These are phyloP conservation scores for Kwoniella shandongensis DNA, from an alignment of 768 basidiomycete genomes.

Conservation along the genomic window DNA sequence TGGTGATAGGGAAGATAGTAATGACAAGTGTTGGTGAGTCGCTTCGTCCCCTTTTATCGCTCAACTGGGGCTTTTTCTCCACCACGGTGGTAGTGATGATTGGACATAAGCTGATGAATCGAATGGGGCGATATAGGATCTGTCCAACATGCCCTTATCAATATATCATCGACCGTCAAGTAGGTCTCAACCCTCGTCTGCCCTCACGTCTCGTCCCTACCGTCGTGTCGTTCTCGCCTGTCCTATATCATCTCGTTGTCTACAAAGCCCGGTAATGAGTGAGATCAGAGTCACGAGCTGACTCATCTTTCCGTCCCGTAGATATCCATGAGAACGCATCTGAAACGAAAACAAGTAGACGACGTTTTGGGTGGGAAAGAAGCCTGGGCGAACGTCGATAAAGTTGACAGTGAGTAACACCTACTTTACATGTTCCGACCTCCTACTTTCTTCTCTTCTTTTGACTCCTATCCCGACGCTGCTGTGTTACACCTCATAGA, in stretches of 20 bases:
- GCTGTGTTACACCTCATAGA: too few relatives aligned
- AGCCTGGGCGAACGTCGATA: constrained; percentile 90
- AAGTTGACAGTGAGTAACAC: constrained; percentile 65
- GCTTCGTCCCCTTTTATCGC: background rate
- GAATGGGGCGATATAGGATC: constrained; percentile 57
- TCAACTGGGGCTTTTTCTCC: background rate
- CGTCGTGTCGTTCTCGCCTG: background rate
- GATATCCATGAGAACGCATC: constrained; percentile 86
- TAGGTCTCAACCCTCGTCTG: constrained; percentile 44
- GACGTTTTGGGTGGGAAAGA: constrained; percentile 94
- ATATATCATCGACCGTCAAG: constrained; percentile 85
- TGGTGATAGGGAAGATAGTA: constrained; percentile 42
- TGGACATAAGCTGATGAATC: constrained; percentile 72
- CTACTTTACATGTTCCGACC: background rate
- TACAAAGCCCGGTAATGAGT: too few relatives aligned
- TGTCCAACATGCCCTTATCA: constrained; percentile 88
- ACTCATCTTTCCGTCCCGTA: constrained; percentile 48
- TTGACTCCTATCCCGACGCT: constrained; percentile 32
- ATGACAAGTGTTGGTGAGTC: constrained; percentile 48
- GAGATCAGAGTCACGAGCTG: too few relatives aligned
- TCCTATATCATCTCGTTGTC: background rate
- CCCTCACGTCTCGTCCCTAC: too few relatives aligned
- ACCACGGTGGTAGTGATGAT: constrained; percentile 60
- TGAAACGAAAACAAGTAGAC: constrained; percentile 87
- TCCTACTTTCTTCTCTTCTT: background rate